These are phyloP conservation scores for Testicularia cyperi DNA, from an alignment of 1,284 basidiomycete species.

Conservation along the genomic window DNA sequence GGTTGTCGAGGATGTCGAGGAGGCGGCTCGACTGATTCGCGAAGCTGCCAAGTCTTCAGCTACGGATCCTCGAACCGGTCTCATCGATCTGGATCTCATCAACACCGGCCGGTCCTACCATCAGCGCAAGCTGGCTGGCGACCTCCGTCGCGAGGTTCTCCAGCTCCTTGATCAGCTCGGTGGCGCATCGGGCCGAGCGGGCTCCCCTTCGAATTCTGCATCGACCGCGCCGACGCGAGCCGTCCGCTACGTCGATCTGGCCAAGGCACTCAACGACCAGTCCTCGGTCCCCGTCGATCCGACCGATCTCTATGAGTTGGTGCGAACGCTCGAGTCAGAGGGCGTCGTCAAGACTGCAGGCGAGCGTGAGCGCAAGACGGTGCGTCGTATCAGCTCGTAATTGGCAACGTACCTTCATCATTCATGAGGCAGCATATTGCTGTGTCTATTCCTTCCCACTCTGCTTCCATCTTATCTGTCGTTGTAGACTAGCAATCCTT, in stretches of 20 bases:
- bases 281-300: slow-evolving; percentile 49
- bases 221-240: slow-evolving; percentile 31
- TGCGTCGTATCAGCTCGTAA: slow-evolving; percentile 44
- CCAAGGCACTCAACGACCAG: slow-evolving; percentile 52
- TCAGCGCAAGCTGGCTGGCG: slow-evolving; percentile 66
- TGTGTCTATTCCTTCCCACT: too few relatives aligned
- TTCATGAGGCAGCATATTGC: too few relatives aligned
- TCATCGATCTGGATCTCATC: slow-evolving; percentile 93
- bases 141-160: slow-evolving; percentile 53
- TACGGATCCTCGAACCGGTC: slow-evolving; percentile 83
- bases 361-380: slow-evolving; percentile 53
- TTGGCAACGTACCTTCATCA: too few relatives aligned
- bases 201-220: slow-evolving; percentile 24
- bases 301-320: slow-evolving; percentile 48
- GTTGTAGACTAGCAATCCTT: too few relatives aligned
- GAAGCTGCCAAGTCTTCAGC: slow-evolving; percentile 82
- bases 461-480: too few relatives aligned
- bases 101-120: slow-evolving; percentile 87
- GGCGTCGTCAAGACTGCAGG: slow-evolving; percentile 51
- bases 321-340: slow-evolving; percentile 49
- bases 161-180: slow-evolving; percentile 47
- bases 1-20: slow-evolving; percentile 81
- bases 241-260: slow-evolving; percentile 52
- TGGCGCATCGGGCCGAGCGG: slow-evolving; percentile 21
- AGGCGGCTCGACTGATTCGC: slow-evolving; percentile 88